These are phyloP conservation scores for Fagus crenata DNA, from an alignment of 306 rosid genomes.

Conservation along the genomic window DNA sequence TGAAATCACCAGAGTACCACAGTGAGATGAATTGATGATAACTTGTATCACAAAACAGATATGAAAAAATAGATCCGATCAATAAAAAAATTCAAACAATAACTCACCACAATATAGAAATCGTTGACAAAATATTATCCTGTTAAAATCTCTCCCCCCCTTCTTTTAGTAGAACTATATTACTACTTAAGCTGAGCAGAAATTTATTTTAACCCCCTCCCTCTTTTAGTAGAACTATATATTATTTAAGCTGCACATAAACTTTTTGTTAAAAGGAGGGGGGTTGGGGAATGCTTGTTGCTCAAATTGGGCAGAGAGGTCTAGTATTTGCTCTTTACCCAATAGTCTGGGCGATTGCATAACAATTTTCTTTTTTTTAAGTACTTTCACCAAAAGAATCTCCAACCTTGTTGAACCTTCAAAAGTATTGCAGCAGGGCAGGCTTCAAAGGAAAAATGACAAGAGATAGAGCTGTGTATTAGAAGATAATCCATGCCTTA, in stretches of 20 bases:
- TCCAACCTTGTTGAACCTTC: not conserved
- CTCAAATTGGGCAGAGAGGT: not conserved
- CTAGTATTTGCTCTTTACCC: not conserved
- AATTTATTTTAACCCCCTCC: not conserved
- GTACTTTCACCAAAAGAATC: not conserved
- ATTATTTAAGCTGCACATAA: not conserved
- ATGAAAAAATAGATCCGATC: slow-evolving; percentile 1
- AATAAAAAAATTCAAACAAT: not conserved
- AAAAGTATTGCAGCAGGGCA: not conserved
- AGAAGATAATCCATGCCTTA: not conserved
- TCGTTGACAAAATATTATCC: not conserved
- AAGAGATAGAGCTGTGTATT: not conserved
- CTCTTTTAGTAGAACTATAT: not conserved
- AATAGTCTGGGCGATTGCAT: not conserved
- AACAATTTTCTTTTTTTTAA: not conserved
- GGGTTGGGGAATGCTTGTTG: not conserved
- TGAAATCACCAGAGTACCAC: slow-evolving; percentile 21
- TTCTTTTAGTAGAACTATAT: not conserved
- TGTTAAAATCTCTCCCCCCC: not conserved
- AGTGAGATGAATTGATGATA: slow-evolving; percentile 13
- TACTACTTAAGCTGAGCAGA: not conserved
- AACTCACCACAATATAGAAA: not conserved
- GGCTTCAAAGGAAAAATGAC: not conserved
- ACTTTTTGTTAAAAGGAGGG: too few relatives aligned
- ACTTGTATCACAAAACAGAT: slow-evolving; percentile 11